Evolutionary conservation across 306 rosid species (phyloP), one percentile per base, ranked within the genome.

Genomic region (Vigna radiata): DNA sequence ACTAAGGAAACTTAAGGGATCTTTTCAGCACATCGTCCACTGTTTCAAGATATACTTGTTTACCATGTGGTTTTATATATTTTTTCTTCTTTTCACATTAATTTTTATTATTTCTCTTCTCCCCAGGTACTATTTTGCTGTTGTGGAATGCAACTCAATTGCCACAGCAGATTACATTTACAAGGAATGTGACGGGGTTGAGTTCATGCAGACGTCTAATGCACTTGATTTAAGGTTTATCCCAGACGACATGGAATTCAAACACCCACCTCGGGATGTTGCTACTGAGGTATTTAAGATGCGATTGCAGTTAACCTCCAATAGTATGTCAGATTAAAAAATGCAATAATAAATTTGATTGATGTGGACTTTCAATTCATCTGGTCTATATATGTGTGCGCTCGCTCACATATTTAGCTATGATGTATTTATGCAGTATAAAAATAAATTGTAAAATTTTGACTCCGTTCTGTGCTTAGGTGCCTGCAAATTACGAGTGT

Each of bases 141-240:
- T 89, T 65, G 99, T 92, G 83, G 97, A 89, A 83, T 95, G 96
- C 76, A 97, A 95, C 76, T 87, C 97, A 12, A 58, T 62, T 70
- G 79, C 89, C 58, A 95, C 97, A 16, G 96, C 97, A 52, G 87
- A 89, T 87, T 79, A 83, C 85, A 88, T 95, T 72, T 92, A 92
- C 85, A 87, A 86, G 77, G 87, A 86, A 67, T 89, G 96, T 87
- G 96, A 95, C 39, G 96, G 97, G 74, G 72, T 82, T 77, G 99
- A 92, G 82, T 82, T 92, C 48, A 86, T 71, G 73, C 86, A 90
- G 50, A 89, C 97, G 23, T 90, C 99, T 41, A 92, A 90, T 89
- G 81, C 84, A 73, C 91, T 92, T 60, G 97, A 95, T 74, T 83
- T 95, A 81, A 90, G 99, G 84, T 95, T 95, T 81, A 92, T 95